Conservation (phyloP, 2,329 filamentous ascomycete genomes). For the Tolypocladium album region DNA sequence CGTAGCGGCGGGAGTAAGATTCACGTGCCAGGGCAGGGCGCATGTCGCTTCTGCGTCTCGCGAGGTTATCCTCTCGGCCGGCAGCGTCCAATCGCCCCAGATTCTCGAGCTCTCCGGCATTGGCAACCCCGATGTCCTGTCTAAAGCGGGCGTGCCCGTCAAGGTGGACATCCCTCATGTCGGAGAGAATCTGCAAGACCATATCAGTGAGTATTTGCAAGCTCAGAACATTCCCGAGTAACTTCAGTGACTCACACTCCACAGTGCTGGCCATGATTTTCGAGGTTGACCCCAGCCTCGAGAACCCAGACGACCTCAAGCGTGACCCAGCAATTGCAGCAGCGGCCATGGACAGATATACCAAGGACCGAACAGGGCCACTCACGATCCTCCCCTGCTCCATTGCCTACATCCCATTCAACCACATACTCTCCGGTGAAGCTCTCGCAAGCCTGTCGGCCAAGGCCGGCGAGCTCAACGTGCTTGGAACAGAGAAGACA, state of each 20-base stretch:
- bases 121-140: slow-evolving; percentile 29
- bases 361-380: slow-evolving; percentile 18
- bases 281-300: slow-evolving; percentile 30
- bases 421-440: slow-evolving; percentile 17
- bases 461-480: slow-evolving; percentile 10
- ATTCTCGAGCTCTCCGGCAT: slow-evolving; percentile 52
- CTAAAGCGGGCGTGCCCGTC: slow-evolving; percentile 23
- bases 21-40: slow-evolving; percentile 24
- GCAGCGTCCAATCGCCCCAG: slow-evolving; percentile 45
- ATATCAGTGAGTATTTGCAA: slow-evolving; percentile 17
- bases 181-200: slow-evolving; percentile 38
- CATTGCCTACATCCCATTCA: slow-evolving; percentile 30
- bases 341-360: slow-evolving; percentile 22
- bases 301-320: slow-evolving; percentile 28
- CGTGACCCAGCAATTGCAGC: slow-evolving; percentile 14
- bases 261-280: slow-evolving; percentile 31
- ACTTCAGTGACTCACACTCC: not conserved
- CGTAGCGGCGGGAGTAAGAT: slow-evolving; percentile 20
- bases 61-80: slow-evolving; percentile 50
- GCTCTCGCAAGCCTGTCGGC: slow-evolving; percentile 10
- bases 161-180: slow-evolving; percentile 32
- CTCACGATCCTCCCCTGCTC: slow-evolving; percentile 28
- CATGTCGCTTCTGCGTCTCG: slow-evolving; percentile 25
- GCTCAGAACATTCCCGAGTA: too few species aligned
- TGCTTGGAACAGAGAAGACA: slow-evolving; percentile 11